These are phyloP conservation scores for Pseudozyma sp. DNA, from an alignment of 1,284 basidiomycete genomes.

Conservation along the genomic window DNA sequence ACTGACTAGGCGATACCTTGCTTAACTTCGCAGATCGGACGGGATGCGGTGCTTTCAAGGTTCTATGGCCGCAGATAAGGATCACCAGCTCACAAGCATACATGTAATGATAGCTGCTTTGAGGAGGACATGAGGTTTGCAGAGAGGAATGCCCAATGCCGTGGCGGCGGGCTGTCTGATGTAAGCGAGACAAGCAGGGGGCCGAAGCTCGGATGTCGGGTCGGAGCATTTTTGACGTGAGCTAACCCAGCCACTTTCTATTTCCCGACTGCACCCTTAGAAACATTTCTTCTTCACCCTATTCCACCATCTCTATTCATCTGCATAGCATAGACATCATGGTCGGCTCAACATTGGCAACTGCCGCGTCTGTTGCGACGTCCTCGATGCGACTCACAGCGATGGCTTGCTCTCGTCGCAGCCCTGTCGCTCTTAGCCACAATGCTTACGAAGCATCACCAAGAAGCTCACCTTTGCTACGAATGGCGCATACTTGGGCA, in stretches of 20 bases:
- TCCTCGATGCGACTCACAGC: conserved; percentile 21
- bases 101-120: neutral
- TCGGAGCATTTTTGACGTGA: conserved; percentile 2
- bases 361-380: conserved; percentile 6
- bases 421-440: neutral
- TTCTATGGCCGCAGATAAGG: conserved; percentile 80
- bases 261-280: conserved; percentile 16
- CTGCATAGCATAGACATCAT: conserved; percentile 1
- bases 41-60: conserved; percentile 83
- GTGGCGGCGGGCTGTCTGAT: neutral
- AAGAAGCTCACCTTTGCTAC: conserved; percentile 27
- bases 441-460: neutral
- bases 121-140: neutral
- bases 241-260: conserved; percentile 3
- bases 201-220: conserved; percentile 16
- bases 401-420: conserved; percentile 9
- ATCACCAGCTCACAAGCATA: neutral
- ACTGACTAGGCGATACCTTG: too few species aligned
- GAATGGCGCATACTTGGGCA: conserved; percentile 47
- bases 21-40: conserved; percentile 78
- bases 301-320: neutral
- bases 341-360: conserved; percentile 7
- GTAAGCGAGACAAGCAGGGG: conserved; percentile 7
- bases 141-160: neutral
- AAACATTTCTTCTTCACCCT: neutral